These are phyloP conservation scores for Calonectria crousiana DNA, from an alignment of 2,329 filamentous ascomycete species.

Conservation along the genomic window DNA sequence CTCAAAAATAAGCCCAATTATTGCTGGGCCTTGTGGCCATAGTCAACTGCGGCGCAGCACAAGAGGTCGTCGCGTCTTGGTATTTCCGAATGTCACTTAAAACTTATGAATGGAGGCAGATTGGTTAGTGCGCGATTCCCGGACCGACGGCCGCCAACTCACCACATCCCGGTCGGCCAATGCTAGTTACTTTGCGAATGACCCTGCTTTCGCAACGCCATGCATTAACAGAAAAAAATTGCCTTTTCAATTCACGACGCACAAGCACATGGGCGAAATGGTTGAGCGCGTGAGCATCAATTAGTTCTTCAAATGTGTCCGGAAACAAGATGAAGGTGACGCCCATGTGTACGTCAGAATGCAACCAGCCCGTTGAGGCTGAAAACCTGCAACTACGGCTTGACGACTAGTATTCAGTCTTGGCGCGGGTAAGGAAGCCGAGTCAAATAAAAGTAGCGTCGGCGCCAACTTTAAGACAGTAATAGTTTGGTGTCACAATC, in stretches of 20 bases:
- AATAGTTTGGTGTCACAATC: slow-evolving; percentile 1
- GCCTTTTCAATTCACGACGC: not conserved
- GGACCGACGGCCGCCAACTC: not conserved
- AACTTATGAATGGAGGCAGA: not conserved
- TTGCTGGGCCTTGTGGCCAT: not conserved
- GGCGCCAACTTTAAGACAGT: not conserved
- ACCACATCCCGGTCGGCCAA: not conserved
- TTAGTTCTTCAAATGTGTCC: not conserved
- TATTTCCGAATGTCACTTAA: not conserved
- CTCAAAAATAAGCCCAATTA: not conserved
- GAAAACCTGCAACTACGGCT: not conserved
- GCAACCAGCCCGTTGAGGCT: not conserved
- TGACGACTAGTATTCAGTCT: not conserved
- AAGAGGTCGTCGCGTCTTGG: not conserved
- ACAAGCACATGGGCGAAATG: not conserved
- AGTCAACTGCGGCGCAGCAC: not conserved
- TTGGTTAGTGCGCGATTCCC: not conserved
- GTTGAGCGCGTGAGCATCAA: not conserved
- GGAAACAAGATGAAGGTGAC: not conserved
- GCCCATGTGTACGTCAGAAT: not conserved
- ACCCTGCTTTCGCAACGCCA: not conserved
- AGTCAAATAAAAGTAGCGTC: not conserved
- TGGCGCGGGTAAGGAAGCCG: not conserved
- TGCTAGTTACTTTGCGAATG: not conserved
- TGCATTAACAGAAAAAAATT: not conserved